Evolutionary conservation across 306 rosid genomes (phyloP).

Genomic region (Crotalaria pallida): DNA sequence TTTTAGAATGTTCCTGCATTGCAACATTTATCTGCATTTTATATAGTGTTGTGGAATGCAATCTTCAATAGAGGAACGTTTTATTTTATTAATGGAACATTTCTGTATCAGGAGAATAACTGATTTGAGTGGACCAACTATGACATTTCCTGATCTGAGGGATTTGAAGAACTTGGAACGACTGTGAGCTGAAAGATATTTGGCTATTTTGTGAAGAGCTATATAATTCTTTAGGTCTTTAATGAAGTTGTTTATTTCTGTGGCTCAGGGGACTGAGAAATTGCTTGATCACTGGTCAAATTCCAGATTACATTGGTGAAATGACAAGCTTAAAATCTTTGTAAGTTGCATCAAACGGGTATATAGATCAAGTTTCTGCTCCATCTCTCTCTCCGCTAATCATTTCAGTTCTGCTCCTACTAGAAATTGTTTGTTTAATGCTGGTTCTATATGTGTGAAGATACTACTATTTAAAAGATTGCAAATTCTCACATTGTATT

Average conservation of each 20-base stretch:
- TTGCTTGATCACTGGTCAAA: constrained; percentile 51
- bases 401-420: not conserved
- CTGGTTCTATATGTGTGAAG: not conserved
- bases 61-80: not conserved
- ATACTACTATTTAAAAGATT: not conserved
- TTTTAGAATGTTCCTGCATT: not conserved
- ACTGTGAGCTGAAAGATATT: constrained; percentile 44
- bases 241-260: constrained; percentile 7
- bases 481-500: not conserved
- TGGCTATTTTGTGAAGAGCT: not conserved
- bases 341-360: constrained; percentile 39
- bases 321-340: constrained; percentile 19
- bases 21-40: not conserved
- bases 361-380: not conserved
- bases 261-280: constrained; percentile 63
- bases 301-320: constrained; percentile 38
- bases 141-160: constrained; percentile 50
- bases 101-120: constrained; percentile 59
- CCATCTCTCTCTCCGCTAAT: not conserved
- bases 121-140: constrained; percentile 59
- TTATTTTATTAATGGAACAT: constrained; percentile 13
- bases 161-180: constrained; percentile 23
- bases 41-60: not conserved
- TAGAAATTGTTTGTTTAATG: not conserved
- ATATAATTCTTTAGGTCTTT: not conserved